These are phyloP conservation scores for Parmales sp. DNA, from an alignment of 108 stramenopile species.

Conservation along the genomic window DNA sequence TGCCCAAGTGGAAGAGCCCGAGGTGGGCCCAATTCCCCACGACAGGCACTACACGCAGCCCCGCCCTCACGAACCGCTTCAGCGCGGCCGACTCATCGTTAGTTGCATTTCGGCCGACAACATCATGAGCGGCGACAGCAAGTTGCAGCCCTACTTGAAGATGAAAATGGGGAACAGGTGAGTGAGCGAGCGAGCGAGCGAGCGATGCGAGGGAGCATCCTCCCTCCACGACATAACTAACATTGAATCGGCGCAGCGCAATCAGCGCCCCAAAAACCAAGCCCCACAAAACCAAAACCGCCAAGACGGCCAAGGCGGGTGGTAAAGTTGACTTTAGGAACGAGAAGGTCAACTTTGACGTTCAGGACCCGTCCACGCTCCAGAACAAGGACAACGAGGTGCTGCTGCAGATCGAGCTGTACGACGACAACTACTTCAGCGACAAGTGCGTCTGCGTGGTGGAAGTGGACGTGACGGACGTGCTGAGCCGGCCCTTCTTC, in stretches of 20 bases:
- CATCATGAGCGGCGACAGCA: background rate
- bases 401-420: slow-evolving; percentile 19
- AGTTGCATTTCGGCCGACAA: background rate
- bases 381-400: slow-evolving; percentile 25
- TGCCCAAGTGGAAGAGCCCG: background rate
- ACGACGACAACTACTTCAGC: slow-evolving; percentile 30
- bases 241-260: too few relatives aligned
- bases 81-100: background rate
- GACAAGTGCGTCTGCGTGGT: slow-evolving; percentile 34
- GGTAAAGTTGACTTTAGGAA: slow-evolving; percentile 31
- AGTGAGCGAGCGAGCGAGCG: too few relatives aligned
- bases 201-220: too few relatives aligned
- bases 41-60: background rate
- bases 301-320: slow-evolving; percentile 31
- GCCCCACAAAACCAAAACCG: slow-evolving; percentile 1
- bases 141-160: slow-evolving; percentile 2
- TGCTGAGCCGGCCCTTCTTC: background rate
- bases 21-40: background rate
- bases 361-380: background rate
- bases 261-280: background rate
- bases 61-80: background rate
- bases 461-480: slow-evolving; percentile 21
- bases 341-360: slow-evolving; percentile 39
- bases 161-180: background rate
- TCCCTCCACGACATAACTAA: too few relatives aligned